Conservation (phyloP, 768 basidiomycete species). For the Galerina marginata region DNA sequence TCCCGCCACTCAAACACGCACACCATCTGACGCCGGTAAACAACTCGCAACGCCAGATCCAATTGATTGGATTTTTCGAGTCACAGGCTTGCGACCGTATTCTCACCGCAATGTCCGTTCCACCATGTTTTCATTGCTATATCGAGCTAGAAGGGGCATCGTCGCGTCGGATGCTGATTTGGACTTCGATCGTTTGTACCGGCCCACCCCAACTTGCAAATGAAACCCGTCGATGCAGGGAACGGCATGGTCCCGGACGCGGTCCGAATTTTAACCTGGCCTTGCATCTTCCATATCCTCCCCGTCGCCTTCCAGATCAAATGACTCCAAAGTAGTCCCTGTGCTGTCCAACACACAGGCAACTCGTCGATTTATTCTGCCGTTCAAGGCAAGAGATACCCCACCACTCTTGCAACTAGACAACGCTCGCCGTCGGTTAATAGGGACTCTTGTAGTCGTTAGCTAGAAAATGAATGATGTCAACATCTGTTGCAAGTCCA, state of each 20-base stretch:
- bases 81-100: conserved; percentile 37
- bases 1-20: conserved; percentile 32
- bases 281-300: conserved; percentile 52
- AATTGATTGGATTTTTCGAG: conserved; percentile 21
- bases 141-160: conserved; percentile 45
- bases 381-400: conserved; percentile 74
- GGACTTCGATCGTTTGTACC: conserved; percentile 30
- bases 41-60: conserved; percentile 23
- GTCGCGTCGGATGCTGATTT: conserved; percentile 42
- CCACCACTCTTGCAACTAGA: conserved; percentile 54
- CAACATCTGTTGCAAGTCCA: conserved; percentile 30
- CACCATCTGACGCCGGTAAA: conserved; percentile 28
- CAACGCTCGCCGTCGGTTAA: conserved; percentile 63
- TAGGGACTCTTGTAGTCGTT: conserved; percentile 49
- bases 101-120: conserved; percentile 51
- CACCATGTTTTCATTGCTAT: conserved; percentile 38
- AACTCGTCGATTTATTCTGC: conserved; percentile 73
- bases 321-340: conserved; percentile 69
- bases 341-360: conserved; percentile 73
- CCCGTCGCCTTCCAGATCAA: conserved; percentile 78
- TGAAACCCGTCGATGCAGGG: conserved; percentile 34
- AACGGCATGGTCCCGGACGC: conserved; percentile 24
- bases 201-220: conserved; percentile 30
- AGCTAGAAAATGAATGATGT: conserved; percentile 48
- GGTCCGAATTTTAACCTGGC: conserved; percentile 31